A percentile compares a stretch with the other conserved stretches of the same genome.
Conservation (phyloP, 192 early-diverging fungal genomes). For the Umbelopsis isabellina region DNA sequence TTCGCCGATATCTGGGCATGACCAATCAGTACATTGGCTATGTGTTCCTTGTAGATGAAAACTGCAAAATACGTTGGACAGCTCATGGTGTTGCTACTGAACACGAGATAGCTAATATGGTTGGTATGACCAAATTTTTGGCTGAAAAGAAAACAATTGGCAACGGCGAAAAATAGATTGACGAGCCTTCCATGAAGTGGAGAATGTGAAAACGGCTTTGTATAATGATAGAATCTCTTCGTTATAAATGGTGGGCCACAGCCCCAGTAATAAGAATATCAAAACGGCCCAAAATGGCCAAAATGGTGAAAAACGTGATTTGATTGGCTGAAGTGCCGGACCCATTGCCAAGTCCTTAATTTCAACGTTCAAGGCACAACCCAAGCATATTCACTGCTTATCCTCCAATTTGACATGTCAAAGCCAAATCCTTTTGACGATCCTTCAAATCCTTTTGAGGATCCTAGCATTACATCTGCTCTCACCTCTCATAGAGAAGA, state of each 20-base stretch:
- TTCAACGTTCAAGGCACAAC: too few relatives aligned
- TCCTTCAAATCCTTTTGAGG: constrained; percentile 43
- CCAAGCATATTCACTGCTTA: background rate
- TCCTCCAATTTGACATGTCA: background rate
- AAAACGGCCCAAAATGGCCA: too few relatives aligned
- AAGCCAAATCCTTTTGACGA: constrained; percentile 41
- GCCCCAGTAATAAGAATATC: too few relatives aligned
- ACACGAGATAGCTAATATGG: constrained; percentile 45
- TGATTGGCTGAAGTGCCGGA: too few relatives aligned
- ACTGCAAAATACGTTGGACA: constrained; percentile 62
- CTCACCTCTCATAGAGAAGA: constrained; percentile 33
- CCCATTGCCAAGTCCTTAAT: too few relatives aligned
- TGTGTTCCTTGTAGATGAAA: constrained; percentile 54
- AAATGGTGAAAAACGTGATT: too few relatives aligned
- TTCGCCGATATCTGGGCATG: constrained; percentile 52
- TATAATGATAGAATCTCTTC: too few relatives aligned
- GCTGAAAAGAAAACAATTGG: constrained; percentile 21
- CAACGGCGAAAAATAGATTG: background rate
- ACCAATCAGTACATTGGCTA: constrained; percentile 60
- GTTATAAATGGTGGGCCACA: too few relatives aligned
- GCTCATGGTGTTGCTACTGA: constrained; percentile 53
- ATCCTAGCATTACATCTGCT: constrained; percentile 44
- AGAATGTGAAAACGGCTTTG: background rate
- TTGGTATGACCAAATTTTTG: constrained; percentile 41
- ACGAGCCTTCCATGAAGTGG: background rate